Conservation (phyloP, 2,329 filamentous ascomycete species). For the Tricladium varicosporioides region DNA sequence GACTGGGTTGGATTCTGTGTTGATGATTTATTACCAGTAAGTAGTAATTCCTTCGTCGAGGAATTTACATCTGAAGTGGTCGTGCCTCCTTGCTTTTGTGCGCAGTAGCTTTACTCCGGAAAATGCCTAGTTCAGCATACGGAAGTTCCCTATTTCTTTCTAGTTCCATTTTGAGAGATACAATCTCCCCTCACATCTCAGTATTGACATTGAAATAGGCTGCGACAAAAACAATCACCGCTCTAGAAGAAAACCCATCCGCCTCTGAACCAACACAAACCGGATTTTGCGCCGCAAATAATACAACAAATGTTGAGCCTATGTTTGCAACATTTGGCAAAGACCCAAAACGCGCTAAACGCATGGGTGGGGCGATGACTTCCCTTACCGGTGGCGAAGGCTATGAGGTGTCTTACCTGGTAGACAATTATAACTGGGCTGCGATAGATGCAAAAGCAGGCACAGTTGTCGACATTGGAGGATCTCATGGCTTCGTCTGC, state of each 20-base stretch:
- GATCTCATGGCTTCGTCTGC: conserved; percentile 56
- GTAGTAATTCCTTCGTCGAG: not conserved
- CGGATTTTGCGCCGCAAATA: conserved; percentile 51
- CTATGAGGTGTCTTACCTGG: conserved; percentile 51
- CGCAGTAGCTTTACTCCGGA: too few relatives aligned
- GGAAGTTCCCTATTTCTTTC: not conserved
- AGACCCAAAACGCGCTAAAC: conserved; percentile 44
- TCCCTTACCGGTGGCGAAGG: conserved; percentile 55
- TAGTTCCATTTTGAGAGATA: not conserved
- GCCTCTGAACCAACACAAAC: conserved; percentile 48
- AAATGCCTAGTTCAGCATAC: not conserved
- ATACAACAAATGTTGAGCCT: conserved; percentile 48
- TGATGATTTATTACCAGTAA: conserved; percentile 46
- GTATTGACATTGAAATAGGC: conserved; percentile 36
- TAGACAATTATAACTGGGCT: conserved; percentile 53
- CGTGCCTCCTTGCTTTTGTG: too few relatives aligned
- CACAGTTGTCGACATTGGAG: conserved; percentile 57
- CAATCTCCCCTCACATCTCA: not conserved
- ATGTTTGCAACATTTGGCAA: conserved; percentile 54
- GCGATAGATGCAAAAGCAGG: conserved; percentile 44
- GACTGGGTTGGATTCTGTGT: conserved; percentile 56
- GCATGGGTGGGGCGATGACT: conserved; percentile 55
- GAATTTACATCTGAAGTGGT: too few relatives aligned
- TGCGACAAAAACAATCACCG: conserved; percentile 44
- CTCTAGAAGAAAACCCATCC: conserved; percentile 44